A percentile compares a stretch with the other conserved stretches of the same genome.
Evolutionary conservation across 176 grass and related monocot genomes (phyloP).

Genomic region (Lolium multiflorum): DNA sequence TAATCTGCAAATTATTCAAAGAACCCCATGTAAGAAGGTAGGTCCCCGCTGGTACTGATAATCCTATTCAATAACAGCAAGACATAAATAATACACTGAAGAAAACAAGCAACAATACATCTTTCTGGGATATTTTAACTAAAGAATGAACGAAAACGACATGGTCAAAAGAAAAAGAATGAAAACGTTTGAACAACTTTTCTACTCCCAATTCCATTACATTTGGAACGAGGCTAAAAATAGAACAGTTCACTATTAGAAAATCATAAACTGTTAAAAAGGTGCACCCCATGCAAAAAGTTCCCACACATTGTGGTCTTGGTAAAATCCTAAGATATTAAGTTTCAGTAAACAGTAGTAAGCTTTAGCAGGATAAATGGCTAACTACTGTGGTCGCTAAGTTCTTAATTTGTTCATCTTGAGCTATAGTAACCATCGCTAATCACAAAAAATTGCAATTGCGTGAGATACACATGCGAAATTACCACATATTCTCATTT

Average conservation of each 20-base stretch:
- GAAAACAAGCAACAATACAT: conserved; percentile 15
- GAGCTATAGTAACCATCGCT: conserved; percentile 22
- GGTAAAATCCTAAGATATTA: background rate
- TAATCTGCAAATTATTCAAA: conserved; percentile 71
- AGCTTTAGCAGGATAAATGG: conserved; percentile 7
- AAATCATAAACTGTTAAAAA: conserved; percentile 13
- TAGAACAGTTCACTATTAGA: background rate
- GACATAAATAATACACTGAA: background rate
- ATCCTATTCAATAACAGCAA: conserved; percentile 10
- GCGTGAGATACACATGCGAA: background rate
- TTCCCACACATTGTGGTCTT: background rate
- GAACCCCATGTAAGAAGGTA: conserved; percentile 46
- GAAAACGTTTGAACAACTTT: conserved; percentile 12
- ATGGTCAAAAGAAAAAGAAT: background rate
- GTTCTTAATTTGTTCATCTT: background rate
- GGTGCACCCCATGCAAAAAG: background rate
- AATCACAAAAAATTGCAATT: background rate
- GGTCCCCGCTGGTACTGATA: background rate
- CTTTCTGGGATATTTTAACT: conserved; percentile 20
- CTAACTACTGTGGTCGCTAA: background rate
- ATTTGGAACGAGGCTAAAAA: conserved; percentile 10
- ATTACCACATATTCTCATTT: background rate
- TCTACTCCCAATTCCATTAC: background rate
- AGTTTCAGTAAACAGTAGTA: conserved; percentile 21
- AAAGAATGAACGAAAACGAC: background rate